These are phyloP conservation scores for Calonectria naviculata DNA, from an alignment of 2,329 filamentous ascomycete genomes.

Conservation along the genomic window DNA sequence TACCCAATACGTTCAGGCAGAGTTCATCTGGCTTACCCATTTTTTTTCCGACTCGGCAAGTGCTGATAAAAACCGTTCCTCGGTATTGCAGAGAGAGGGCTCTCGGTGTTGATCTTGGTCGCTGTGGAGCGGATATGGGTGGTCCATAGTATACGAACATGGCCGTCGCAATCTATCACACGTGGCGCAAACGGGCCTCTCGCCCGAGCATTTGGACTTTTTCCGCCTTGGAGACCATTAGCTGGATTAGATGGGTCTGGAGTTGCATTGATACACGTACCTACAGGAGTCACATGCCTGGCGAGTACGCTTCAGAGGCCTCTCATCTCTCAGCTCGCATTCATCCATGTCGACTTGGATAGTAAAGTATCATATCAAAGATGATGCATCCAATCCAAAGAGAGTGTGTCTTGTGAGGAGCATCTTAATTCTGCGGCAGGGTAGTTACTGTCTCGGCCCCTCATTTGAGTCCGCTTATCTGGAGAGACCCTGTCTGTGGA, in stretches of 20 bases:
- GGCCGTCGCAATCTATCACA: not conserved
- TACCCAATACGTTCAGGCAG: not conserved
- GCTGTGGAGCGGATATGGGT: not conserved
- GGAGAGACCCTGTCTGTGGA: not conserved
- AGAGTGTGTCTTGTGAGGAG: not conserved
- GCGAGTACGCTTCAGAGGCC: conserved; percentile 9
- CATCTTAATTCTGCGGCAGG: not conserved
- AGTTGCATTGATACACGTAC: not conserved
- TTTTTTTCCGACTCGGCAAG: not conserved
- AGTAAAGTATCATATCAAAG: too few relatives aligned
- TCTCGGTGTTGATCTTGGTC: not conserved
- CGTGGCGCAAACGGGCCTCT: conserved; percentile 2
- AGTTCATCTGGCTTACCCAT: not conserved
- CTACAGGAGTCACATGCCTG: conserved; percentile 10
- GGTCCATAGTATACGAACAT: conserved; percentile 2
- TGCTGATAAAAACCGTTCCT: not conserved
- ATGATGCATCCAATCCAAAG: not conserved
- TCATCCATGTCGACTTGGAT: not conserved
- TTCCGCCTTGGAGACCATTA: not conserved
- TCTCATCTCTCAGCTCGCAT: not conserved
- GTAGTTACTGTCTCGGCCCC: not conserved
- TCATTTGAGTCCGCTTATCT: conserved; percentile 1
- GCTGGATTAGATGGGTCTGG: not conserved
- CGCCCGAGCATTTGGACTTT: conserved; percentile 8
- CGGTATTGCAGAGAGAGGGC: not conserved